phyloP scores from a whole-genome alignment of 768 basidiomycete species.

The Collybiopsis luxurians region DNA sequence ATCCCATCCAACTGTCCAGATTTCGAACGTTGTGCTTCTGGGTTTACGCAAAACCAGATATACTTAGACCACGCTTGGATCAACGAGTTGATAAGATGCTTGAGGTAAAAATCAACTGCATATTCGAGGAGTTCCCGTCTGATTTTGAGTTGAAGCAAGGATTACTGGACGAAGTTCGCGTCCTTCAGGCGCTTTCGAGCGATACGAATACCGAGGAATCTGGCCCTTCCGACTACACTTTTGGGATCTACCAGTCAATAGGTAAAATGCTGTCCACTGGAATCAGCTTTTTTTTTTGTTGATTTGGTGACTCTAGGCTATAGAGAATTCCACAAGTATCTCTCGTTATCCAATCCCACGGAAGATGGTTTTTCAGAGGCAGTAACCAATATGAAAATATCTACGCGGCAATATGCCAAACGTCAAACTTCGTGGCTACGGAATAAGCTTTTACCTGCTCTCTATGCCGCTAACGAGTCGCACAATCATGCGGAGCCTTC shows the following conservation, averaged over 20 bases:
- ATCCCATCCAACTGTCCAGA: conserved; percentile 34
- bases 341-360: conserved; percentile 41
- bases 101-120: conserved; percentile 46
- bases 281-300: background rate
- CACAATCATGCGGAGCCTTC: conserved; percentile 18
- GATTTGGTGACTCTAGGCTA: conserved; percentile 57
- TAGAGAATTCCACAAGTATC: conserved; percentile 80
- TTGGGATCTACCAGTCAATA: conserved; percentile 94
- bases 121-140: background rate
- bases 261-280: conserved; percentile 41
- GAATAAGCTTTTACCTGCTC: conserved; percentile 81
- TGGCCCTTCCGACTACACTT: conserved; percentile 55
- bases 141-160: conserved; percentile 51
- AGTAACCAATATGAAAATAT: conserved; percentile 77
- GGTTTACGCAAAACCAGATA: conserved; percentile 73
- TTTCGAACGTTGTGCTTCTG: conserved; percentile 88
- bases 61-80: conserved; percentile 69
- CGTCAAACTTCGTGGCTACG: conserved; percentile 90
- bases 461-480: conserved; percentile 45
- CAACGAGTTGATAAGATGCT: conserved; percentile 88
- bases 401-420: conserved; percentile 90
- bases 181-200: conserved; percentile 39
- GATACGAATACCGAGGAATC: background rate
- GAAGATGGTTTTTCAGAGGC: conserved; percentile 49
- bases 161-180: conserved; percentile 73